phyloP scores from a whole-genome alignment of 2,329 filamentous ascomycete genomes.

The Ambrosiella cleistominuta region DNA sequence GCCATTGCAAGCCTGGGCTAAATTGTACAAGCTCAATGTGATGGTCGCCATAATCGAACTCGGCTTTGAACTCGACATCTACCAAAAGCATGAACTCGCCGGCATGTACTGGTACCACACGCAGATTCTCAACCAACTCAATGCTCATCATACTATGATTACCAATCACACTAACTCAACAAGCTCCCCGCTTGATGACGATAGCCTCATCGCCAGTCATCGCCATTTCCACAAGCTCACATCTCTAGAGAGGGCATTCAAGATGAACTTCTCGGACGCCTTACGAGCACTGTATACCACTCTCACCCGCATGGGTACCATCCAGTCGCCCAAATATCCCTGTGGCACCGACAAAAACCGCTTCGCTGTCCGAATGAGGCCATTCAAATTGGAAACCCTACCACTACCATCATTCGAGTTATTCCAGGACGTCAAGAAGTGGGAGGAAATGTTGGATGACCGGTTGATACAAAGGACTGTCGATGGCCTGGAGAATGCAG shows the following conservation, averaged over 20 bases:
- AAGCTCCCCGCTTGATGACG: background rate
- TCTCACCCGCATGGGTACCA: constrained; percentile 38
- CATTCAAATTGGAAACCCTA: constrained; percentile 33
- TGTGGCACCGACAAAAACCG: constrained; percentile 52
- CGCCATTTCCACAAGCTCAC: background rate
- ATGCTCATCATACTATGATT: background rate
- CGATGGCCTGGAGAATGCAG: background rate
- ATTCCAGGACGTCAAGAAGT: constrained; percentile 30
- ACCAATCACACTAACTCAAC: background rate
- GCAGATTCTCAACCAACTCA: background rate
- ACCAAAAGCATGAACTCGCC: constrained; percentile 66
- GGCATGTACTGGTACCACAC: constrained; percentile 80
- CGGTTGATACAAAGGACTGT: constrained; percentile 1
- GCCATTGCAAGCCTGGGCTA: constrained; percentile 53
- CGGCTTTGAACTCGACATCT: constrained; percentile 85
- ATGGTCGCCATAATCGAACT: constrained; percentile 80
- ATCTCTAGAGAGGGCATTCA: background rate
- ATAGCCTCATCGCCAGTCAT: background rate
- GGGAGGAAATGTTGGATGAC: constrained; percentile 22
- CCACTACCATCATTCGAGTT: constrained; percentile 31
- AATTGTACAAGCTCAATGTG: constrained; percentile 73
- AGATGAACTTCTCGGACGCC: constrained; percentile 32
- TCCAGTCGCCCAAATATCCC: constrained; percentile 35
- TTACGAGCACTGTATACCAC: constrained; percentile 47
- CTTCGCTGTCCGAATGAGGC: constrained; percentile 75